These are phyloP conservation scores for Panaeolus papilionaceus DNA, from an alignment of 768 basidiomycete species.

Conservation along the genomic window DNA sequence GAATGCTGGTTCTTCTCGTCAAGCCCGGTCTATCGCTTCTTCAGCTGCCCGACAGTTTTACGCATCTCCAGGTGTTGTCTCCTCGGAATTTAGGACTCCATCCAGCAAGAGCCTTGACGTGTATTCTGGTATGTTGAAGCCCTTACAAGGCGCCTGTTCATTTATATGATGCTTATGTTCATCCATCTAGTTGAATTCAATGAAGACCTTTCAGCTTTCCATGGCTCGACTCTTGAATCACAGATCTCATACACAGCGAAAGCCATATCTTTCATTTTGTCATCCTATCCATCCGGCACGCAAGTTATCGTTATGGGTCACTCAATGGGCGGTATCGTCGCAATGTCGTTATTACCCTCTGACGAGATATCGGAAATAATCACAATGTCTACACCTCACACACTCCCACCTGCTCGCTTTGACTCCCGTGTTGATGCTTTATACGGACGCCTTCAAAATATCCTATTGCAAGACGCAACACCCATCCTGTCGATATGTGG, in stretches of 20 bases:
- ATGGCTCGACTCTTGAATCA: constrained; percentile 85
- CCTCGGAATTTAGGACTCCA: constrained; percentile 57
- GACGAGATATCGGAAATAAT: constrained; percentile 75
- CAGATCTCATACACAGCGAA: constrained; percentile 78
- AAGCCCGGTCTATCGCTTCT: constrained; percentile 94
- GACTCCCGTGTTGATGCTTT: constrained; percentile 81
- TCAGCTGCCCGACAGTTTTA: constrained; percentile 87
- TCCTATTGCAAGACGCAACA: constrained; percentile 53
- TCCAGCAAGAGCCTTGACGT: constrained; percentile 74
- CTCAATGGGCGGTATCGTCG: constrained; percentile 97
- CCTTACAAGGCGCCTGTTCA: background rate
- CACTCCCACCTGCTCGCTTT: constrained; percentile 86
- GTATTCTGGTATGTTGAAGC: constrained; percentile 68
- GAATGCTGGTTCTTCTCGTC: constrained; percentile 93
- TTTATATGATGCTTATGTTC: background rate
- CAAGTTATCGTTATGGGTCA: constrained; percentile 85
- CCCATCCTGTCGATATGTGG: constrained; percentile 89
- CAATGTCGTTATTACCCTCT: constrained; percentile 77
- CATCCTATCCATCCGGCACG: constrained; percentile 70
- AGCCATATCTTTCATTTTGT: constrained; percentile 80
- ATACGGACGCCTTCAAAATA: constrained; percentile 54
- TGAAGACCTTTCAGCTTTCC: constrained; percentile 95
- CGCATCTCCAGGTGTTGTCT: constrained; percentile 59
- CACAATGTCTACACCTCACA: constrained; percentile 97
- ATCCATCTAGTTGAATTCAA: constrained; percentile 83